Evolutionary conservation across 345 rosid species (phyloP).

Genomic region (Pugionium dolabratum): DNA sequence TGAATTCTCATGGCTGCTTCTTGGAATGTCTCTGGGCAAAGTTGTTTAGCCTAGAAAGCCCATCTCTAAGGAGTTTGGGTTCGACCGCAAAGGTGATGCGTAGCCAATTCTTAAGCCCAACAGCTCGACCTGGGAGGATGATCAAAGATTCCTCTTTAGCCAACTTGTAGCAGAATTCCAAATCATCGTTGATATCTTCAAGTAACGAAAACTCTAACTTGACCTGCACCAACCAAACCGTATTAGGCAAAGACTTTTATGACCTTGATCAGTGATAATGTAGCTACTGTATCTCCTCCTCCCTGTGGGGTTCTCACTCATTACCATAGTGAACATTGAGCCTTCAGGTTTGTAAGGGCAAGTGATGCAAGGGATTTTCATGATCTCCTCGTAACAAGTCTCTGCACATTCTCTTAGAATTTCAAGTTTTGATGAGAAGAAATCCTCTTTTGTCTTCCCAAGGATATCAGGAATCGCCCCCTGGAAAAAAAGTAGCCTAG

Average conservation of each 20-base stretch:
- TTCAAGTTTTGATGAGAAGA: slow-evolving; percentile 36
- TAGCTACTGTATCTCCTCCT: too few species aligned
- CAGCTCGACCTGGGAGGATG: slow-evolving; percentile 50
- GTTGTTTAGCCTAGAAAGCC: slow-evolving; percentile 46
- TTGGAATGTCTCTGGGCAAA: slow-evolving; percentile 52
- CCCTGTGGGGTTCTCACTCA: background rate
- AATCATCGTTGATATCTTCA: slow-evolving; percentile 44
- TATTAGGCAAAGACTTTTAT: background rate
- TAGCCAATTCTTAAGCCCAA: slow-evolving; percentile 65
- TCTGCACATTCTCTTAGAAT: slow-evolving; percentile 37
- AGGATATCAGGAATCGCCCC: slow-evolving; percentile 43
- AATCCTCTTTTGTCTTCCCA: slow-evolving; percentile 41
- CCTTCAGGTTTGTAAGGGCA: slow-evolving; percentile 49
- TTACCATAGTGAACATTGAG: slow-evolving; percentile 46
- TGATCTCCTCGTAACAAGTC: slow-evolving; percentile 38
- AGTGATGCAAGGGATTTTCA: slow-evolving; percentile 44
- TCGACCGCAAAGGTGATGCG: slow-evolving; percentile 52
- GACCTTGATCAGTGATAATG: background rate
- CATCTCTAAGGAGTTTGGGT: slow-evolving; percentile 41
- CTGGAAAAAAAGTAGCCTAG: background rate
- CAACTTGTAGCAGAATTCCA: slow-evolving; percentile 46
- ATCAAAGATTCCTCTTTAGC: slow-evolving; percentile 46
- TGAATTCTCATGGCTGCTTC: background rate
- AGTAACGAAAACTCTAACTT: slow-evolving; percentile 37
- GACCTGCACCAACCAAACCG: slow-evolving; percentile 33